A percentile compares a stretch with the other conserved stretches of the same genome.
Conservation (phyloP, 805 yeast genomes). For the Wickerhamiella vanderwaltii region DNA sequence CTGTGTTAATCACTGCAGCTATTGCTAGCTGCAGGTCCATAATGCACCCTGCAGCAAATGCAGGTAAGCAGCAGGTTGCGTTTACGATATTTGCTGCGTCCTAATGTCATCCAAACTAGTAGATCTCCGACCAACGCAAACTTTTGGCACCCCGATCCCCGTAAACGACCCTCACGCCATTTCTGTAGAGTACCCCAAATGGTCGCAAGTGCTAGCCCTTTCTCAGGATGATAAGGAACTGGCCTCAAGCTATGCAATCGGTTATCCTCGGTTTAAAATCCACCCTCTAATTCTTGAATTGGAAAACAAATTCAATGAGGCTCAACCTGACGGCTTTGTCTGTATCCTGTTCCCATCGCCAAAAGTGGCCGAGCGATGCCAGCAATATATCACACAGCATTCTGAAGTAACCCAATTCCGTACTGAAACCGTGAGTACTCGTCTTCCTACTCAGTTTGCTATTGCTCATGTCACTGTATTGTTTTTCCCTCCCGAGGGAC, state of each 20-base stretch:
- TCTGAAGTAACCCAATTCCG: neutral
- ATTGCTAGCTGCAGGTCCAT: too few relatives aligned
- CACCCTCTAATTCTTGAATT: constrained; percentile 4
- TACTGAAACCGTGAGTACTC: neutral
- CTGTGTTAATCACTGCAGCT: too few relatives aligned
- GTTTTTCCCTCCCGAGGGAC: constrained; percentile 4
- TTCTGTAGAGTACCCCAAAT: constrained; percentile 5
- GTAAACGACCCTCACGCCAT: constrained; percentile 5
- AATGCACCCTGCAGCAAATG: too few relatives aligned
- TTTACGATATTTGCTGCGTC: too few relatives aligned
- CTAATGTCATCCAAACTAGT: too few relatives aligned
- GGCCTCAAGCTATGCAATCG: neutral
- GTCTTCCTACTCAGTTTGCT: constrained; percentile 1
- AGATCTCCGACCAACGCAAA: neutral
- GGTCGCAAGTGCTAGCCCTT: neutral
- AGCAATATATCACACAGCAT: neutral
- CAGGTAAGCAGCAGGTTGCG: too few relatives aligned
- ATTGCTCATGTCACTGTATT: neutral
- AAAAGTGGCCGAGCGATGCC: constrained; percentile 4
- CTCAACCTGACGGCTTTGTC: neutral
- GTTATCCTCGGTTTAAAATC: constrained; percentile 6
- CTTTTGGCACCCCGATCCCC: constrained; percentile 6
- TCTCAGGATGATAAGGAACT: constrained; percentile 1
- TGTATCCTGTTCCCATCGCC: constrained; percentile 4
- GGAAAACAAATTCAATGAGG: neutral